Base-by-base conservation (phyloP, 331 rosid genomes). In the Malus hybrid region DNA sequence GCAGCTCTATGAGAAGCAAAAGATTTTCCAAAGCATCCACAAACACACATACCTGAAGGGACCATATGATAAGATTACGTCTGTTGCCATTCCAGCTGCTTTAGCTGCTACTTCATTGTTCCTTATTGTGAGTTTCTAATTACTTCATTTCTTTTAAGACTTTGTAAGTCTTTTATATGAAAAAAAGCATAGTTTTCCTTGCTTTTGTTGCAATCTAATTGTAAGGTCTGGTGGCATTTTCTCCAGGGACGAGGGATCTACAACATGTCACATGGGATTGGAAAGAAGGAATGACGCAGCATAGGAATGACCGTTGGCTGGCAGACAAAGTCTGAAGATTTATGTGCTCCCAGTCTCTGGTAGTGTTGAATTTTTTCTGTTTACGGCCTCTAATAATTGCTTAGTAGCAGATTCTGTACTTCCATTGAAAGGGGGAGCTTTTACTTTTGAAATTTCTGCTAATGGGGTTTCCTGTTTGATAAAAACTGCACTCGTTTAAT, bases 241-340 rank as follows among this genome's bases (percentile, higher is more conserved):
- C 8, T 82, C 11, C 85, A 93, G 97, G 97, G 96, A 70, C 85
- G 96, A 52, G 97, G 97, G 52, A 81, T 93, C 82, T 93, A 93
- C 77, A 90, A 93, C 69, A 79, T 93, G 96, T 86, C 96, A 4
- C 88, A 77, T 68, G 97, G 97, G 28, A 87, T 88, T 11, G 96
- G 96, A 34, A 93, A 88, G 91, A 90, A 93, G 59, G 96, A 93
- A 76, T 90, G 86, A 93, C 10, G 67, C 32, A 42, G 77, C 77
- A 14, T 67, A 71, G 63, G 72, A 76, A 68, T 66, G 79, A 29
- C 55, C 13, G 9, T 7, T 36, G 72, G 24, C 74, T 65, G 65
- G 50, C 75, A 18, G 29, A 42, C 24, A 10, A 42, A 34, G 28
- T 67, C 68, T 65, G 64, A 50, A 71, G 62, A 67, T 34, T 31